phyloP scores from a whole-genome alignment of 1,284 basidiomycete species.

The Coriolopsis trogii region DNA sequence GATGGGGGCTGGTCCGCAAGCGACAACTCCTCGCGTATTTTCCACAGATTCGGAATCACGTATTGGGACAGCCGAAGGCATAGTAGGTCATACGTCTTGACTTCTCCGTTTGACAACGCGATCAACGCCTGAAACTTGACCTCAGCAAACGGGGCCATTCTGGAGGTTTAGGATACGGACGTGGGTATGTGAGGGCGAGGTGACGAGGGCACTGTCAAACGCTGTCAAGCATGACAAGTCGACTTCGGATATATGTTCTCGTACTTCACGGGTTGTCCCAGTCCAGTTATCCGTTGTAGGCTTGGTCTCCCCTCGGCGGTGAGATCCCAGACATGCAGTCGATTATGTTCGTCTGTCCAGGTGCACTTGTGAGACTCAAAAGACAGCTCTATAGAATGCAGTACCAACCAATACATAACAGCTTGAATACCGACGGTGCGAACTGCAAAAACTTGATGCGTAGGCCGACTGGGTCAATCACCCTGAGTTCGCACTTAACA shows the following conservation, averaged over 20 bases:
- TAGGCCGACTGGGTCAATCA: constrained; percentile 47
- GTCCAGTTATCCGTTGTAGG: constrained; percentile 52
- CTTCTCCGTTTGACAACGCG: constrained; percentile 57
- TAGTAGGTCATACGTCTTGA: constrained; percentile 72
- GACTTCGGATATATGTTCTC: constrained; percentile 11
- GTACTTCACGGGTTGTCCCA: constrained; percentile 52
- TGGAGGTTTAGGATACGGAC: constrained; percentile 47
- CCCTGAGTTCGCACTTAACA: constrained; percentile 54
- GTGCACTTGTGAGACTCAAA: neutral
- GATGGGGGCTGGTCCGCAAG: constrained; percentile 52
- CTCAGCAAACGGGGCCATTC: neutral
- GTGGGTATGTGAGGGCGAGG: constrained; percentile 80
- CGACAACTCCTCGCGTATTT: constrained; percentile 70
- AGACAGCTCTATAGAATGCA: neutral
- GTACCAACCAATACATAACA: constrained; percentile 67
- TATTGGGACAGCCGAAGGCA: constrained; percentile 68
- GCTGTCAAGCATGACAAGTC: constrained; percentile 14
- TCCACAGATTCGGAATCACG: constrained; percentile 76
- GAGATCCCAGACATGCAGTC: constrained; percentile 73
- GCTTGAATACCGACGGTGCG: constrained; percentile 54
- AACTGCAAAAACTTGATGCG: constrained; percentile 68
- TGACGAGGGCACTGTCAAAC: constrained; percentile 51
- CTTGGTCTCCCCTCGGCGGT: constrained; percentile 55
- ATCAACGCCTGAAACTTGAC: constrained; percentile 56
- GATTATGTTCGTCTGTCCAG: constrained; percentile 63